Evolutionary conservation across 192 early-diverging fungal species (phyloP).

Genomic region (Rhizophlyctis rosea): DNA sequence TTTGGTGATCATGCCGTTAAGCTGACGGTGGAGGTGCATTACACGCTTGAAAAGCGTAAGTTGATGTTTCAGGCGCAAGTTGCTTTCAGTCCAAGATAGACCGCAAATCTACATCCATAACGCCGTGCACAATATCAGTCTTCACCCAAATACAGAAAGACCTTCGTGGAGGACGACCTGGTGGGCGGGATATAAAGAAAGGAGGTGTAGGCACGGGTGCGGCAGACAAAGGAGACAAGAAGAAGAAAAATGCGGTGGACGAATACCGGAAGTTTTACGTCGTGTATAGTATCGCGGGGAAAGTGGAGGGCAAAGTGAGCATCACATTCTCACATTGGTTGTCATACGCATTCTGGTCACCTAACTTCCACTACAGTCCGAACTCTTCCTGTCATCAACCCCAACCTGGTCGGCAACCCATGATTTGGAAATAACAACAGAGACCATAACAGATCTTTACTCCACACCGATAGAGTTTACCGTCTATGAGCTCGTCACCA

Average conservation of each 20-base stretch:
- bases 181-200: background rate
- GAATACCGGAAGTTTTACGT: conserved; percentile 31
- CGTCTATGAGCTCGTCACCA: too few relatives aligned
- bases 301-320: conserved; percentile 31
- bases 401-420: too few relatives aligned
- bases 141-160: background rate
- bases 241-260: conserved; percentile 14
- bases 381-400: too few relatives aligned
- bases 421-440: too few relatives aligned
- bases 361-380: too few relatives aligned
- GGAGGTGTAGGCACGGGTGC: too few relatives aligned
- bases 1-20: conserved; percentile 22
- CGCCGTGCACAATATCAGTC: too few relatives aligned
- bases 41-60: conserved; percentile 20
- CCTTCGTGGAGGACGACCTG: background rate
- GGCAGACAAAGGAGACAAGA: background rate
- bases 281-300: conserved; percentile 22
- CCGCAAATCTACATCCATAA: background rate
- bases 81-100: background rate
- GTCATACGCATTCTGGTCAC: too few relatives aligned
- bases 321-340: too few relatives aligned
- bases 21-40: conserved; percentile 19
- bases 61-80: background rate
- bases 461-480: too few relatives aligned
- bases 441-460: too few relatives aligned